Evolutionary conservation across 208 protist genomes (phyloP).

Genomic region (Wallacemonas sp.): DNA sequence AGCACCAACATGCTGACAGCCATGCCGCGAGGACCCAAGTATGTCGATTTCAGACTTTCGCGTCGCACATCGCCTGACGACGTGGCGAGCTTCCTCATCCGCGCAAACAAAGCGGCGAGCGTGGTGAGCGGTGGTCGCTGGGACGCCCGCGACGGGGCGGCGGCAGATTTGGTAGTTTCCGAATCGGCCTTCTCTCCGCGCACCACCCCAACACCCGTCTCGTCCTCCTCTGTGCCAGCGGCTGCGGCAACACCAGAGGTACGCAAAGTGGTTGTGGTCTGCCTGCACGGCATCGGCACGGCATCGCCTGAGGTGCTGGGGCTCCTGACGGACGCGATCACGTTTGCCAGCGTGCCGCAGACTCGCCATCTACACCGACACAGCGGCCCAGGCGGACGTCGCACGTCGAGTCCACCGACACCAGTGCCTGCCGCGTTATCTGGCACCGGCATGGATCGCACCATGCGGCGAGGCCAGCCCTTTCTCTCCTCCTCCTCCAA

Average conservation of each 20-base stretch:
- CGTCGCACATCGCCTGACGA: constrained; percentile 58
- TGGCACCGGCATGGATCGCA: too few species aligned
- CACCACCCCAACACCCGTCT: neutral
- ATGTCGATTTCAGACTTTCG: constrained; percentile 74
- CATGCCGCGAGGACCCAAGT: constrained; percentile 80
- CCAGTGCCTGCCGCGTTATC: too few species aligned
- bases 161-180: neutral
- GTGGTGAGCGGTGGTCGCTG: constrained; percentile 9
- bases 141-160: neutral
- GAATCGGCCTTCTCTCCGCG: constrained; percentile 9
- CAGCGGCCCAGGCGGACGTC: too few species aligned
- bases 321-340: constrained; percentile 71
- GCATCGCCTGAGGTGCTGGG: constrained; percentile 66
- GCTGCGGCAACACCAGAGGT: constrained; percentile 10
- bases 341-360: constrained; percentile 45
- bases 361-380: too few species aligned
- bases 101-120: constrained; percentile 44
- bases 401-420: too few species aligned
- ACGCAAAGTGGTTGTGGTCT: constrained; percentile 72
- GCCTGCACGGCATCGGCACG: constrained; percentile 55
- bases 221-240: neutral
- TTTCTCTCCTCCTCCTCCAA: too few species aligned
- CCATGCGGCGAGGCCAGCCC: too few species aligned
- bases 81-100: constrained; percentile 65
- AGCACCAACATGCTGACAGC: constrained; percentile 65